Evolutionary conservation across 1,284 basidiomycete genomes (phyloP).

Genomic region (Cutaneotrichosporon mucoides): DNA sequence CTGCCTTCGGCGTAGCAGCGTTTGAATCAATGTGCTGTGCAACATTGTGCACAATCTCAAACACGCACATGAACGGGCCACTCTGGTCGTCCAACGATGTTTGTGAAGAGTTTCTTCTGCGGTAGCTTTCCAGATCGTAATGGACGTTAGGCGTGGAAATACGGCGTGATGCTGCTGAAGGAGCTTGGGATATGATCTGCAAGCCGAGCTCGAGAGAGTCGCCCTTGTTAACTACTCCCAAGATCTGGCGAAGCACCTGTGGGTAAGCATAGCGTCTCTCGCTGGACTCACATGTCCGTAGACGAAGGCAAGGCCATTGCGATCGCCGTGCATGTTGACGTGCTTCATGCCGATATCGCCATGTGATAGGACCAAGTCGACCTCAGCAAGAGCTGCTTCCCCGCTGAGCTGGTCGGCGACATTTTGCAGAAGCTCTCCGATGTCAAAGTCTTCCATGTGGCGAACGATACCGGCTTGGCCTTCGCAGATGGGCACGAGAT

Average conservation of each 20-base stretch:
- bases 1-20: slow-evolving; percentile 39
- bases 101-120: slow-evolving; percentile 8
- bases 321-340: slow-evolving; percentile 75
- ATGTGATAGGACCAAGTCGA: slow-evolving; percentile 84
- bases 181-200: slow-evolving; percentile 55
- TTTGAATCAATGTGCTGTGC: slow-evolving; percentile 28
- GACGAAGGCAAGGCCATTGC: slow-evolving; percentile 72
- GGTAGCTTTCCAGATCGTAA: slow-evolving; percentile 15
- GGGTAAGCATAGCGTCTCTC: no score
- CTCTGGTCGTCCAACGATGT: background rate
- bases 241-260: slow-evolving; percentile 78
- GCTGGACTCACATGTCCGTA: slow-evolving; percentile 68
- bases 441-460: slow-evolving; percentile 54
- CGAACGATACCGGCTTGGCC: slow-evolving; percentile 8
- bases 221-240: slow-evolving; percentile 62
- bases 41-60: slow-evolving; percentile 56
- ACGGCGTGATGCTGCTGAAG: slow-evolving; percentile 26
- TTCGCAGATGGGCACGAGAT: slow-evolving; percentile 51
- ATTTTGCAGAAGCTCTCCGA: slow-evolving; percentile 67
- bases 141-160: slow-evolving; percentile 13
- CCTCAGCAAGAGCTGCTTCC: slow-evolving; percentile 70
- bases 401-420: slow-evolving; percentile 81
- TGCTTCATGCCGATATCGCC: slow-evolving; percentile 79
- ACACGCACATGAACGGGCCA: slow-evolving; percentile 52
- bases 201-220: slow-evolving; percentile 87